A percentile compares a stretch with the other conserved stretches of the same genome.
phyloP scores from a whole-genome alignment of 73 alveolate species.

The Uronychia setigera region DNA sequence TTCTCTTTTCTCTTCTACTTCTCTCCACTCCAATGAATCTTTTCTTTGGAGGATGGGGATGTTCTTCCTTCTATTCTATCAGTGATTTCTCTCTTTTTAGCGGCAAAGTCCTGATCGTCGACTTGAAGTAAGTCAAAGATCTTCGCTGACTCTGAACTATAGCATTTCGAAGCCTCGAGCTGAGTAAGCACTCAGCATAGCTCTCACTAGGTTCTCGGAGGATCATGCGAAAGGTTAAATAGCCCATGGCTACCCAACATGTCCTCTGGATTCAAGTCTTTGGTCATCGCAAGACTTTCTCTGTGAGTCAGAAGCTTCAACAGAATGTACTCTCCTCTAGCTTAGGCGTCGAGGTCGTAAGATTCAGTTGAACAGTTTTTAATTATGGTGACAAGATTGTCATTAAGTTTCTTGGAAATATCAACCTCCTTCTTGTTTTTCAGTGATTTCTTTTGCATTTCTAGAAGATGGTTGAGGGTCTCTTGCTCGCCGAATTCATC shows the following conservation, averaged over 20 bases:
- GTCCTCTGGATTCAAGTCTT: background rate
- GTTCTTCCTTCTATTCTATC: background rate
- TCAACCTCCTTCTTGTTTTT: slow-evolving; percentile 39
- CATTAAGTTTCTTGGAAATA: slow-evolving; percentile 35
- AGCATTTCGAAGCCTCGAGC: background rate
- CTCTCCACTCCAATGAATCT: slow-evolving; percentile 30
- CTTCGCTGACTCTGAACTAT: background rate
- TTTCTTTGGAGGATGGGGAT: background rate
- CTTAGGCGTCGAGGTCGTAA: background rate
- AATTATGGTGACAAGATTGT: slow-evolving; percentile 7
- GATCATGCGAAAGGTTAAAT: background rate
- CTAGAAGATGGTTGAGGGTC: slow-evolving; percentile 21
- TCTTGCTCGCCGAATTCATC: slow-evolving; percentile 44
- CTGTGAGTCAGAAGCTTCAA: background rate
- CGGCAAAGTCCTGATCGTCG: background rate
- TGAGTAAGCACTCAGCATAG: background rate
- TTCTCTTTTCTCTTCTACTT: slow-evolving; percentile 73
- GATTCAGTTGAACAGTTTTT: background rate
- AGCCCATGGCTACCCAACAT: background rate
- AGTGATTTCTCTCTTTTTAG: background rate
- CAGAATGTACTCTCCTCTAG: background rate
- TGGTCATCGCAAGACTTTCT: background rate
- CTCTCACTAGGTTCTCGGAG: slow-evolving; percentile 1
- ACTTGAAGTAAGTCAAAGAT: slow-evolving; percentile 22
- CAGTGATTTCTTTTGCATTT: slow-evolving; percentile 17